These are phyloP conservation scores for Diaporthe caulivora DNA, from an alignment of 2,329 filamentous ascomycete genomes.

Conservation along the genomic window DNA sequence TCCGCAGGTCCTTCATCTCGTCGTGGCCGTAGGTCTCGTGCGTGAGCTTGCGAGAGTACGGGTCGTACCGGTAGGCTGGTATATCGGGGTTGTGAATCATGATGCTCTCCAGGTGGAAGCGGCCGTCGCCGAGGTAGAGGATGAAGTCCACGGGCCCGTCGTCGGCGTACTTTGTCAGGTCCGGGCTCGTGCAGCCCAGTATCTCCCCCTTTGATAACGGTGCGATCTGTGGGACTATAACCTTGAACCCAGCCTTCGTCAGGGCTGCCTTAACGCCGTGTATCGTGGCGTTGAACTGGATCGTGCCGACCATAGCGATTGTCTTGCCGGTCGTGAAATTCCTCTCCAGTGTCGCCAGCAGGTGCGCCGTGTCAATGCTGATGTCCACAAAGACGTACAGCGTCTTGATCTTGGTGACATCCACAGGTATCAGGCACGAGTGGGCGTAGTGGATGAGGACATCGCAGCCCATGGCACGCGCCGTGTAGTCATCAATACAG, in stretches of 20 bases:
- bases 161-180: constrained; percentile 46
- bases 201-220: constrained; percentile 96
- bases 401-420: constrained; percentile 96
- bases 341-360: constrained; percentile 86
- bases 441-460: constrained; percentile 97
- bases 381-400: constrained; percentile 99
- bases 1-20: constrained; percentile 87
- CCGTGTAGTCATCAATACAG: constrained; percentile 99
- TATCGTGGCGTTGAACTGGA: constrained; percentile 98
- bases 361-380: constrained; percentile 89
- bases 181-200: constrained; percentile 93
- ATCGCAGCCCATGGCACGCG: constrained; percentile 92
- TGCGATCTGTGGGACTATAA: constrained; percentile 91
- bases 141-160: constrained; percentile 75
- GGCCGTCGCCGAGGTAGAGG: constrained; percentile 90
- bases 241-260: constrained; percentile 85
- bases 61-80: constrained; percentile 95
- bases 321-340: constrained; percentile 90
- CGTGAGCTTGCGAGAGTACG: constrained; percentile 92
- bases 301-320: constrained; percentile 94
- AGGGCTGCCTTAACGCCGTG: constrained; percentile 85
- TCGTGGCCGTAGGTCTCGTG: constrained; percentile 92
- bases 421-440: constrained; percentile 94
- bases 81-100: constrained; percentile 98
- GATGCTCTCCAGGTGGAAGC: constrained; percentile 96